Percentiles rank a stretch among this genome's conserved stretches.
Conservation (phyloP, 2,329 filamentous ascomycete genomes). For the Aspergillus sp. region DNA sequence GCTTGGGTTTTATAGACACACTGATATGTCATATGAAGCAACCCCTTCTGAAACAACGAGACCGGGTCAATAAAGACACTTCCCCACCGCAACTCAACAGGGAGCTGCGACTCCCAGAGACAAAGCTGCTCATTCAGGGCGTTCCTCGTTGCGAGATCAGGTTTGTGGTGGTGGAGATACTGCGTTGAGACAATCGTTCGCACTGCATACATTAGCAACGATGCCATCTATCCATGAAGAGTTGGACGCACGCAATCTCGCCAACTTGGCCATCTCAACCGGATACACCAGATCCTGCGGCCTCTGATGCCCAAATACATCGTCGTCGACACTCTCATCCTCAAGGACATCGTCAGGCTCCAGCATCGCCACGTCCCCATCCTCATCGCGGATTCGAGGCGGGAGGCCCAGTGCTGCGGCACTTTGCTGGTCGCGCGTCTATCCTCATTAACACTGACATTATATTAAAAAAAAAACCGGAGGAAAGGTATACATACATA, state of each 20-base stretch:
- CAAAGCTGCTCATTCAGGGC: constrained; percentile 34
- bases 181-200: constrained; percentile 37
- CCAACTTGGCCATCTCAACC: constrained; percentile 42
- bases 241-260: constrained; percentile 32
- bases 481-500: constrained; percentile 33
- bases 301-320: constrained; percentile 31
- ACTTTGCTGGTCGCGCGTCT: constrained; percentile 51
- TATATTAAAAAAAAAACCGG: too few relatives aligned
- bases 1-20: constrained; percentile 14
- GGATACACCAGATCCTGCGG: constrained; percentile 36
- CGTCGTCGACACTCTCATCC: constrained; percentile 26
- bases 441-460: neutral
- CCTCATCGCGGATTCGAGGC: constrained; percentile 50
- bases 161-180: constrained; percentile 28
- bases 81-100: constrained; percentile 33
- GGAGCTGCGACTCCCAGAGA: constrained; percentile 42
- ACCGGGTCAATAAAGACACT: constrained; percentile 28
- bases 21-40: constrained; percentile 50
- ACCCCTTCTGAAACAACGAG: constrained; percentile 39
- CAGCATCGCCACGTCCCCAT: constrained; percentile 48
- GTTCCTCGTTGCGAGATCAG: constrained; percentile 24
- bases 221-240: too few relatives aligned
- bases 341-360: constrained; percentile 39
- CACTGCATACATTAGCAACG: neutral
- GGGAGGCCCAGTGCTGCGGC: constrained; percentile 48